Evolutionary conservation across 768 basidiomycete genomes (phyloP).

Genomic region (Mycena olivaceomarginata): DNA sequence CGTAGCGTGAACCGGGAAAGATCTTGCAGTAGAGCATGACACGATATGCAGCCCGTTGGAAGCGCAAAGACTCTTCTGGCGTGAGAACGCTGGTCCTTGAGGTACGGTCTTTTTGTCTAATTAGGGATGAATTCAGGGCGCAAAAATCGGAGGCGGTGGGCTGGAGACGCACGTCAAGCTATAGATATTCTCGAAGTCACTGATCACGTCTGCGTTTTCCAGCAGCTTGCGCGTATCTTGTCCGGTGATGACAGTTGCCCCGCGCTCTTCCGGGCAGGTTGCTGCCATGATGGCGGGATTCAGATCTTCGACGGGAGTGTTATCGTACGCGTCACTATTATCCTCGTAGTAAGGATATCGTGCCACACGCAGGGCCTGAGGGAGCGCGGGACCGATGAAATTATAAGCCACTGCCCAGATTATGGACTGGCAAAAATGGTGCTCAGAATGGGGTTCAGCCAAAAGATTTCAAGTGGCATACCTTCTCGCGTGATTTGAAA

Average conservation of each 20-base stretch:
- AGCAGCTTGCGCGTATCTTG: conserved; percentile 24
- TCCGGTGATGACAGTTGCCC: background rate
- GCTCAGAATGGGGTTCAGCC: background rate
- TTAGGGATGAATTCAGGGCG: background rate
- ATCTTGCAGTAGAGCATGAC: conserved; percentile 5
- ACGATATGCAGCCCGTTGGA: conserved; percentile 46
- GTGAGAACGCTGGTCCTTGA: conserved; percentile 44
- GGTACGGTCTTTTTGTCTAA: background rate
- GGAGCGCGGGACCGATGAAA: conserved; percentile 49
- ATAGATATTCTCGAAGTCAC: conserved; percentile 47
- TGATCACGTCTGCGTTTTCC: conserved; percentile 31
- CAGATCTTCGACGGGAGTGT: background rate
- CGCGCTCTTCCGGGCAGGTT: conserved; percentile 22
- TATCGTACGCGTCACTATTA: background rate
- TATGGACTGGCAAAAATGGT: background rate
- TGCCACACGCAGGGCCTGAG: conserved; percentile 48
- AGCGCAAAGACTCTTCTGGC: conserved; percentile 47
- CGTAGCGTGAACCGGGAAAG: background rate
- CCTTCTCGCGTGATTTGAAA: conserved; percentile 46
- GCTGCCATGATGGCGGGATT: conserved; percentile 14
- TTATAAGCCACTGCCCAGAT: conserved; percentile 49
- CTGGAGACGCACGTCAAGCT: conserved; percentile 46
- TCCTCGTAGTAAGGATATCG: conserved; percentile 20
- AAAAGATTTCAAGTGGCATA: background rate
- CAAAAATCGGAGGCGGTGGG: background rate